A percentile compares a stretch with the other conserved stretches of the same genome.
These are phyloP conservation scores for Hypoxylon fragiforme DNA, from an alignment of 495 filamentous ascomycete species.

Conservation along the genomic window DNA sequence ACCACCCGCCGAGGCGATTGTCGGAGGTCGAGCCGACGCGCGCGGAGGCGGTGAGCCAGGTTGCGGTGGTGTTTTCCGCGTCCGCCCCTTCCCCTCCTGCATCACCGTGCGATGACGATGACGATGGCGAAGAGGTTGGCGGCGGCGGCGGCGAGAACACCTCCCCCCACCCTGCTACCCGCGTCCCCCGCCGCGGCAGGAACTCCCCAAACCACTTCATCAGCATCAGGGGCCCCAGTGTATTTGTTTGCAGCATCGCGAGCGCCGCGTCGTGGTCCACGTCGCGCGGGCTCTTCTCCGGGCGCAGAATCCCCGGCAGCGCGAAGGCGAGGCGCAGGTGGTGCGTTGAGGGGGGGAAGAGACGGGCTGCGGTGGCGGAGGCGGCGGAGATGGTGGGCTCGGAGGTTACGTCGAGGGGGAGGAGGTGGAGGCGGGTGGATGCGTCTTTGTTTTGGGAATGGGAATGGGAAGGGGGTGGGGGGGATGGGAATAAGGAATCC, in stretches of 20 bases:
- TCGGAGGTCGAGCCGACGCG: constrained; percentile 75
- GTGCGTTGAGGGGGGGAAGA: constrained; percentile 53
- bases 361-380: constrained; percentile 39
- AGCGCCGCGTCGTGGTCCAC: constrained; percentile 60
- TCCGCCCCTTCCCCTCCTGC: neutral
- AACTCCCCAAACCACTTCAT: constrained; percentile 73
- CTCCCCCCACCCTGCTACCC: too few species aligned
- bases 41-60: constrained; percentile 72
- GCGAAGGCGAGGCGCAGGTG: constrained; percentile 71
- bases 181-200: constrained; percentile 58
- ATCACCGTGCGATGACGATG: too few species aligned
- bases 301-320: constrained; percentile 71
- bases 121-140: neutral
- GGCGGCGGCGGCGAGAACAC: neutral
- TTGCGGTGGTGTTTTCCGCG: constrained; percentile 50
- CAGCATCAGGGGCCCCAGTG: constrained; percentile 72
- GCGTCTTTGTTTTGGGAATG: constrained; percentile 10
- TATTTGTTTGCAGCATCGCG: constrained; percentile 67
- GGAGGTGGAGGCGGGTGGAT: constrained; percentile 32
- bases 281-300: constrained; percentile 71
- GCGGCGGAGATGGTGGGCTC: constrained; percentile 54
- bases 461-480: constrained; percentile 36
- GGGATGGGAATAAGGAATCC: constrained; percentile 49
- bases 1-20: constrained; percentile 72
- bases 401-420: constrained; percentile 43